Base-by-base conservation (phyloP, 306 rosid genomes). In the Ochetophila trinervis region DNA sequence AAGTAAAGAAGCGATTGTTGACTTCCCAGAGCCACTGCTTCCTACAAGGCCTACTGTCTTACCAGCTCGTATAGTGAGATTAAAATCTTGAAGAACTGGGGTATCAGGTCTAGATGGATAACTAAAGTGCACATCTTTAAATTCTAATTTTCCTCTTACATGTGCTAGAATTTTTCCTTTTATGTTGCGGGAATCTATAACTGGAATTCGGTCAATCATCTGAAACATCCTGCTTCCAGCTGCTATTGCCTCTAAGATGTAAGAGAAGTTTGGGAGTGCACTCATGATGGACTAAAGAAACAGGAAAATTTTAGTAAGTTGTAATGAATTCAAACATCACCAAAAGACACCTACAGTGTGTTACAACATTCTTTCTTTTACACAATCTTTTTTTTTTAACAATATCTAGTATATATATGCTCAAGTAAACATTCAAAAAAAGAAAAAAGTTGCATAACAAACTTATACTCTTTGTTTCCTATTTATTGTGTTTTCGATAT, bases 1-100 rank as follows among this genome's bases (percentile, higher is more conserved):
- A n/a, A 88, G 79, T 65, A 91, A 73, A 65, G 90, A 78, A 64
- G 88, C 72, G 32, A 86, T 77, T 0, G 96, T 91, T 17, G 97
- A 91, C 82, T 91, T 91, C 16, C 96, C 94, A 34, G 94, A 88
- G 70, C 91, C 97, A 78, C 97, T 91, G 59, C 86, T 87, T 63
- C 97, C 97, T 45, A 88, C 88, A 69, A 91, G 79, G 34, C 91
- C 97, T 53, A 84, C 67, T 60, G 78, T 81, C 76, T 82, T 88
- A 15, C 94, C 86, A 3, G 86, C 89, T 72, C 67, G 66, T n/a
- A 91, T 77, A 65, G 65, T 77, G 13, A 91, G 79, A 65, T 75
- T 83, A 34, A 91, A 69, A 50, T 87, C 91, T 81, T 78, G 80
- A 71, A 91, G 85, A 79, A 91, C 74, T n/a, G 59, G 62, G 24